A percentile compares a stretch with the other conserved stretches of the same genome.
phyloP scores from a whole-genome alignment of 192 early-diverging fungal species.

The Helicostylum pulchrum region DNA sequence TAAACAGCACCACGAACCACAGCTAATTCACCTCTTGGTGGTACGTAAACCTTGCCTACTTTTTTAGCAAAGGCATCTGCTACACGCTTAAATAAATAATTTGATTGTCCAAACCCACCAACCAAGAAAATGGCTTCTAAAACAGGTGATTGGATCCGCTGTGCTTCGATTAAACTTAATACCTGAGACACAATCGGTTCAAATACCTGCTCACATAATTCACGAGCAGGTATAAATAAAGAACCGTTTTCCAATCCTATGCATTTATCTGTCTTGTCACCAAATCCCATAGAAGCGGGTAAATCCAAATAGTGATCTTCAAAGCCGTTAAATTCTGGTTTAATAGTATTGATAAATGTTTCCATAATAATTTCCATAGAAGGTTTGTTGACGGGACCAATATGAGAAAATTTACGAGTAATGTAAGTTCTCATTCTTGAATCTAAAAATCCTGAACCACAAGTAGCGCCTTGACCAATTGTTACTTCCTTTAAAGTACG shows the following conservation, averaged over 20 bases:
- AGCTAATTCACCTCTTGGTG: conserved; percentile 44
- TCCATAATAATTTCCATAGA: conserved; percentile 36
- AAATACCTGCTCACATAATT: conserved; percentile 46
- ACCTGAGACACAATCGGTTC: conserved; percentile 48
- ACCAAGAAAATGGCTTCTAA: conserved; percentile 50
- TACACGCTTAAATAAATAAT: conserved; percentile 47
- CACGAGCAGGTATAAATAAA: conserved; percentile 37
- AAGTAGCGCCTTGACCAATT: conserved; percentile 49
- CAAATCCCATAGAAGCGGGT: conserved; percentile 38
- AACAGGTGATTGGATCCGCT: conserved; percentile 38
- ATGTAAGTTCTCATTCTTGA: conserved; percentile 43
- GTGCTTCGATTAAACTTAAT: conserved; percentile 39
- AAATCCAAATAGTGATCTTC: conserved; percentile 44
- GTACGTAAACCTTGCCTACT: conserved; percentile 27
- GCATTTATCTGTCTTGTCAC: conserved; percentile 36
- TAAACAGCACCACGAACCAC: conserved; percentile 50
- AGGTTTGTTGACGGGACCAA: conserved; percentile 24
- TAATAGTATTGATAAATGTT: conserved; percentile 47
- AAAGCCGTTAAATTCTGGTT: conserved; percentile 48
- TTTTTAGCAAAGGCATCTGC: conserved; percentile 38
- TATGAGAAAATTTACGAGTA: conserved; percentile 38
- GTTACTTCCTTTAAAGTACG: conserved; percentile 47
- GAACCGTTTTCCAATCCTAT: conserved; percentile 41
- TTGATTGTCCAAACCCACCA: conserved; percentile 48
- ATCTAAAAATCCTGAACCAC: conserved; percentile 49